Conservation (phyloP, 2,329 filamentous ascomycete genomes). For the Ceratocystis papillata region DNA sequence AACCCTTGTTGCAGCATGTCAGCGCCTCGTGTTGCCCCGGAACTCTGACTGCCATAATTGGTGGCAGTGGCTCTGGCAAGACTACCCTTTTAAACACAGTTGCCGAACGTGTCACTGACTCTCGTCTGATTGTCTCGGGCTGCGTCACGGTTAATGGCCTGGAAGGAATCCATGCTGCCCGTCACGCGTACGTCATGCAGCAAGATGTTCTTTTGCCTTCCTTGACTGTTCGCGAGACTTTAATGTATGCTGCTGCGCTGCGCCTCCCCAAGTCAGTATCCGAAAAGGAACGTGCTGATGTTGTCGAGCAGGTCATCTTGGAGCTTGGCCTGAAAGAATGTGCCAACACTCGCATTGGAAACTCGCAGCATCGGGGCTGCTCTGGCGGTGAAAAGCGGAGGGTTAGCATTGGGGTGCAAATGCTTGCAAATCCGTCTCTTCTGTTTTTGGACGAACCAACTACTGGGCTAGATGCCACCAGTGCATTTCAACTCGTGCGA, state of each 20-base stretch:
- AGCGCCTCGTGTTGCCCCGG: slow-evolving; percentile 54
- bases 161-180: slow-evolving; percentile 42
- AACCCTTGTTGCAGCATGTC: slow-evolving; percentile 51
- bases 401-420: slow-evolving; percentile 65
- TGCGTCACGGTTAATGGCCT: slow-evolving; percentile 51
- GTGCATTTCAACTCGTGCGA: slow-evolving; percentile 60
- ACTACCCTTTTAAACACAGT: slow-evolving; percentile 61
- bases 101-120: slow-evolving; percentile 55
- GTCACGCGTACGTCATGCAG: slow-evolving; percentile 63
- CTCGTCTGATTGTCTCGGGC: slow-evolving; percentile 43
- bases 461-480: slow-evolving; percentile 65
- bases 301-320: slow-evolving; percentile 67
- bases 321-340: slow-evolving; percentile 69
- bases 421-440: slow-evolving; percentile 67
- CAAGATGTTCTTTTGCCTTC: slow-evolving; percentile 64
- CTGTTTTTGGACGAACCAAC: slow-evolving; percentile 72
- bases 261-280: slow-evolving; percentile 54
- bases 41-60: slow-evolving; percentile 63
- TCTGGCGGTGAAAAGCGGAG: slow-evolving; percentile 69
- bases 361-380: slow-evolving; percentile 59
- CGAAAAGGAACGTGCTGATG: slow-evolving; percentile 44
- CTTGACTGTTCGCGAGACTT: slow-evolving; percentile 63
- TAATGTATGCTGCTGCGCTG: slow-evolving; percentile 61
- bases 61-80: slow-evolving; percentile 63
- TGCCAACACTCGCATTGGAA: slow-evolving; percentile 62